Evolutionary conservation across 1,284 basidiomycete genomes (phyloP), one percentile per base, ranked within the genome.

Genomic region (Coniophora puteana): DNA sequence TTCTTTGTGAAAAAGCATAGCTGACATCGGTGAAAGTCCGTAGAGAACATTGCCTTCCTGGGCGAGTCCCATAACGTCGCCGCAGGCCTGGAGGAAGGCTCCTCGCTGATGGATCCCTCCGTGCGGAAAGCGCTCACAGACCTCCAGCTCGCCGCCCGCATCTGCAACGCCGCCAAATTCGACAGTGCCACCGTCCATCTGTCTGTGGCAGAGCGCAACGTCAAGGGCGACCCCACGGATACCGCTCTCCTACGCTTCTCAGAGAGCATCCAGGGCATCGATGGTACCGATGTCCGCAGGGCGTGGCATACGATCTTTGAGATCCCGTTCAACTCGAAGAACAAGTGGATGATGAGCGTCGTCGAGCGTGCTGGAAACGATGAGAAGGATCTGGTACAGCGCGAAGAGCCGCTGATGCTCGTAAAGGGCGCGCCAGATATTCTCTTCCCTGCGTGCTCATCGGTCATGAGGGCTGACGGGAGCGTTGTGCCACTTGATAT

Each of bases 151-250:
- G 54, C 78, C 24, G 65, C 73, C 23, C 71, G 73, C 13, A 62
- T 84, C 5, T 84, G 81, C 61, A 85, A 83, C 43, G 76, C 71
- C 6, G 81, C 83, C 0, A 66, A 62, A 23, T 84, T 83, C 40
- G 72, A 76, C 37, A 58, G 60, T 14, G 48, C 58, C 8, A 58
- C 61, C 1, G 54, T 52, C 8, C 57, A 65, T 34, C 51, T 63
- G 29, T 67, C 76, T 2, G 29, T 72, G 8, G 57, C 61, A 1
- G 62, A 74, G 13, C 69, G 74, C 23, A 55, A 55, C 25, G 57
- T 83, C 51, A 76, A 78, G 46, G 81, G 82, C 8, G 80, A 84
- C 53, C 73, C 80, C 3, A 83, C 80, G 0, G 80, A 84, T 47
- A 75, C 70, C 11, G 80, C 80, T 5, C 65, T 83, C 25, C 68